These are phyloP conservation scores for Zopfia rhizophila DNA, from an alignment of 2,329 filamentous ascomycete genomes.

Conservation along the genomic window DNA sequence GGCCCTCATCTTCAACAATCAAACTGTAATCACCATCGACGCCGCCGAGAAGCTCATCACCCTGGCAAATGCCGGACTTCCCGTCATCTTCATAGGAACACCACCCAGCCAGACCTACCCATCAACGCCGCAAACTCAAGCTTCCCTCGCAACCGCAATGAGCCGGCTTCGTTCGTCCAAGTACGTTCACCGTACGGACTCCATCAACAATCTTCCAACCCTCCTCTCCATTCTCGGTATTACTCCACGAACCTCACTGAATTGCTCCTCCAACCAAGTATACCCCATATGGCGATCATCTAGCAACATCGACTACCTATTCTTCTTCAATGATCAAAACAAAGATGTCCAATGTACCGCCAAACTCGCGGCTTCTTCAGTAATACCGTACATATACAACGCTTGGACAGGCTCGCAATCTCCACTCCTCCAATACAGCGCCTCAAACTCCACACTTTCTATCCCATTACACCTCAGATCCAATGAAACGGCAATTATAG, in stretches of 20 bases:
- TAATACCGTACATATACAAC: constrained; percentile 51
- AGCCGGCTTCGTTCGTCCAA: constrained; percentile 29
- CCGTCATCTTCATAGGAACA: constrained; percentile 51
- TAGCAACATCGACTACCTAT: constrained; percentile 48
- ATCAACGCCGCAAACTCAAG: constrained; percentile 25
- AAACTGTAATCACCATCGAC: constrained; percentile 47
- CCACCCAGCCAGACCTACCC: constrained; percentile 29
- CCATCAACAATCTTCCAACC: constrained; percentile 40
- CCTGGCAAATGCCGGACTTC: constrained; percentile 53
- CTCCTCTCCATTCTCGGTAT: constrained; percentile 46
- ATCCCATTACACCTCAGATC: constrained; percentile 51
- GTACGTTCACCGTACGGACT: constrained; percentile 50
- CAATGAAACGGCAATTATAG: constrained; percentile 55
- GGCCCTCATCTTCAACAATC: constrained; percentile 54
- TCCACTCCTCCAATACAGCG: constrained; percentile 47
- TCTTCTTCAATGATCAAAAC: constrained; percentile 52
- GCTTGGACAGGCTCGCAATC: constrained; percentile 55
- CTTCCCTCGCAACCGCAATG: constrained; percentile 30
- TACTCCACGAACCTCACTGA: constrained; percentile 31
- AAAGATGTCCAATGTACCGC: constrained; percentile 14
- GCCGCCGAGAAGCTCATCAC: constrained; percentile 48
- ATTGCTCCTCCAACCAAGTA: constrained; percentile 13
- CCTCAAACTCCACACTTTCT: constrained; percentile 33
- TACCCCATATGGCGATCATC: constrained; percentile 52
- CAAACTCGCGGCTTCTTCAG: constrained; percentile 13